A percentile compares a stretch with the other conserved stretches of the same genome.
Conservation (phyloP, 2,329 filamentous ascomycete genomes). For the Apiospora sp. region DNA sequence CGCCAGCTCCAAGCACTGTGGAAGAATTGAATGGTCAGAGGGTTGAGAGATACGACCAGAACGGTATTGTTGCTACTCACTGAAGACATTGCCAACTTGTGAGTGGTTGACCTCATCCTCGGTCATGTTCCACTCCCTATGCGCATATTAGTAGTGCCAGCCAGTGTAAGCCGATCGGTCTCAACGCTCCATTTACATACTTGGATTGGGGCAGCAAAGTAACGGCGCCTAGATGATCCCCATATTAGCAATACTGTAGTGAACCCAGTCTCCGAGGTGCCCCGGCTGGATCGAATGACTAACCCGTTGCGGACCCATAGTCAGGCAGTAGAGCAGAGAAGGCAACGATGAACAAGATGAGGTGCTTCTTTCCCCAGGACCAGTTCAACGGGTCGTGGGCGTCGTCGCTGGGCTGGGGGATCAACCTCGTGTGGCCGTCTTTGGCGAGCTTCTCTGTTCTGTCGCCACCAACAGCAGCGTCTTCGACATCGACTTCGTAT, state of each 20-base stretch:
- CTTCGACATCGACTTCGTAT: constrained; percentile 48
- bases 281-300: constrained; percentile 28
- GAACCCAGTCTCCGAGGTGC: too few species aligned
- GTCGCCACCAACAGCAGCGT: constrained; percentile 33
- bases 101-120: constrained; percentile 59
- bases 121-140: constrained; percentile 55
- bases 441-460: constrained; percentile 44
- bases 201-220: constrained; percentile 50
- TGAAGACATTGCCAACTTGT: constrained; percentile 60
- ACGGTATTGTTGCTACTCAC: background rate
- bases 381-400: constrained; percentile 63
- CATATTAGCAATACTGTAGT: background rate
- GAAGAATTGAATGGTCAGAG: background rate
- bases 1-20: constrained; percentile 50
- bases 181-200: constrained; percentile 41
- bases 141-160: background rate
- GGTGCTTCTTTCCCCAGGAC: constrained; percentile 56
- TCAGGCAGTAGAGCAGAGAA: constrained; percentile 56
- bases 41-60: too few species aligned
- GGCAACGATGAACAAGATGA: constrained; percentile 56
- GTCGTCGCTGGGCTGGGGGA: constrained; percentile 61
- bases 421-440: constrained; percentile 56
- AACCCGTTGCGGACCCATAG: constrained; percentile 53
- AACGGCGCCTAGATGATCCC: constrained; percentile 41
- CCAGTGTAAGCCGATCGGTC: background rate